Conservation (phyloP, 441 rosid species). For the Syzygium malaccense region DNA sequence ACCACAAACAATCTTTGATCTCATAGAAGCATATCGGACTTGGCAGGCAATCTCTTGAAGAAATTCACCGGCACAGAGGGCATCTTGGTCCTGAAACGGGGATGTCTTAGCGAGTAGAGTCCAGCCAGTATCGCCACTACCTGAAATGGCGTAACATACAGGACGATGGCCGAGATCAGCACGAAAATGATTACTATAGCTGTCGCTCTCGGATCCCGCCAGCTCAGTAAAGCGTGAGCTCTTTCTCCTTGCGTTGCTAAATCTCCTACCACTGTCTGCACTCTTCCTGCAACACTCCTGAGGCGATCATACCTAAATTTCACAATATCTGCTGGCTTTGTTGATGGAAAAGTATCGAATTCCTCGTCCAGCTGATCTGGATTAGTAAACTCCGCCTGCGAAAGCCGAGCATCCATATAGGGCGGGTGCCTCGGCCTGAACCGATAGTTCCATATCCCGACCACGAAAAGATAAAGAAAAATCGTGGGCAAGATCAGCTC, state of each 20-base stretch:
- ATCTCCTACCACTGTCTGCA: constrained; percentile 53
- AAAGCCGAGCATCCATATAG: constrained; percentile 54
- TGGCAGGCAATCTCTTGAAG: constrained; percentile 74
- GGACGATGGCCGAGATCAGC: constrained; percentile 46
- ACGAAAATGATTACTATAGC: constrained; percentile 49
- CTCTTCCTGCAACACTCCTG: constrained; percentile 47
- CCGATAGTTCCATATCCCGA: constrained; percentile 64
- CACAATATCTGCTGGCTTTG: constrained; percentile 32
- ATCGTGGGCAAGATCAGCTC: constrained; percentile 54
- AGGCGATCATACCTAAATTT: constrained; percentile 57
- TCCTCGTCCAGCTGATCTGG: constrained; percentile 73
- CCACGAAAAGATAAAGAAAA: constrained; percentile 59
- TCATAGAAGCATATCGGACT: constrained; percentile 64
- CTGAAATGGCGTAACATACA: constrained; percentile 59
- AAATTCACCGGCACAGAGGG: constrained; percentile 67
- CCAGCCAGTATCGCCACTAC: constrained; percentile 48
- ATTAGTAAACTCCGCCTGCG: constrained; percentile 35
- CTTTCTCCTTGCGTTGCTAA: constrained; percentile 62
- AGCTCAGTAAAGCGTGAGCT: constrained; percentile 51
- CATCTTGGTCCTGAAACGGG: constrained; percentile 56
- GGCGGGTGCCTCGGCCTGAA: constrained; percentile 55
- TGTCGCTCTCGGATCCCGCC: constrained; percentile 70
- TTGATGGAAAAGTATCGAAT: constrained; percentile 48
- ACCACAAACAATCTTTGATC: not conserved
- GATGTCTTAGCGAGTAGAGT: constrained; percentile 56